These are phyloP conservation scores for Murraya paniculata DNA, from an alignment of 345 rosid genomes.

Conservation along the genomic window DNA sequence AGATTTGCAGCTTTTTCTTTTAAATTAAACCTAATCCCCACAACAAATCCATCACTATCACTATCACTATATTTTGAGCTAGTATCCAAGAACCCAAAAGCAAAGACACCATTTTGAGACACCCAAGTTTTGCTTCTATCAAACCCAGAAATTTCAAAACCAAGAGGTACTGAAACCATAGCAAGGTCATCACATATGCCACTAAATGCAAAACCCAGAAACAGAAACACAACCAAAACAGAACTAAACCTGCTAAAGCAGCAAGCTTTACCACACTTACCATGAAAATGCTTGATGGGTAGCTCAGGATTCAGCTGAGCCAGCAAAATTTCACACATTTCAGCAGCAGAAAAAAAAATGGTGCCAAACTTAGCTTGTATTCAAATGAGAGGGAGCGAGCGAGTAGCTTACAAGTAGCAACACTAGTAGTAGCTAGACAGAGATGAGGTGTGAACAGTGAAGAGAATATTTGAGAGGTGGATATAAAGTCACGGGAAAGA, in stretches of 20 bases:
- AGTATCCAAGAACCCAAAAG: slow-evolving; percentile 35
- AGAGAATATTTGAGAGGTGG: slow-evolving; percentile 13
- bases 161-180: slow-evolving; percentile 38
- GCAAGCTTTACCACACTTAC: slow-evolving; percentile 10
- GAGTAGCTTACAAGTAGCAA: no score
- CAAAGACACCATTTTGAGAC: slow-evolving; percentile 37
- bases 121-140: slow-evolving; percentile 33
- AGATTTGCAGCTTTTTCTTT: slow-evolving; percentile 30
- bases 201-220: slow-evolving; percentile 24
- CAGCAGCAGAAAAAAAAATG: not conserved
- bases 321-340: slow-evolving; percentile 16
- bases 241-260: slow-evolving; percentile 4
- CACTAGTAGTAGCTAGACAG: not conserved
- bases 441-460: not conserved
- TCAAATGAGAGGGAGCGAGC: not conserved
- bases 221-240: slow-evolving; percentile 23
- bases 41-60: slow-evolving; percentile 27
- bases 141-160: slow-evolving; percentile 37
- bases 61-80: slow-evolving; percentile 17
- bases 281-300: slow-evolving; percentile 21
- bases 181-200: slow-evolving; percentile 25
- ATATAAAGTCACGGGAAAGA: not conserved
- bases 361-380: not conserved
- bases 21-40: slow-evolving; percentile 38
- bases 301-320: slow-evolving; percentile 8